Percentiles rank a stretch among this genome's conserved stretches.
These are phyloP conservation scores for Chaetothyriales sp. DNA, from an alignment of 2,329 filamentous ascomycete genomes.

Conservation along the genomic window DNA sequence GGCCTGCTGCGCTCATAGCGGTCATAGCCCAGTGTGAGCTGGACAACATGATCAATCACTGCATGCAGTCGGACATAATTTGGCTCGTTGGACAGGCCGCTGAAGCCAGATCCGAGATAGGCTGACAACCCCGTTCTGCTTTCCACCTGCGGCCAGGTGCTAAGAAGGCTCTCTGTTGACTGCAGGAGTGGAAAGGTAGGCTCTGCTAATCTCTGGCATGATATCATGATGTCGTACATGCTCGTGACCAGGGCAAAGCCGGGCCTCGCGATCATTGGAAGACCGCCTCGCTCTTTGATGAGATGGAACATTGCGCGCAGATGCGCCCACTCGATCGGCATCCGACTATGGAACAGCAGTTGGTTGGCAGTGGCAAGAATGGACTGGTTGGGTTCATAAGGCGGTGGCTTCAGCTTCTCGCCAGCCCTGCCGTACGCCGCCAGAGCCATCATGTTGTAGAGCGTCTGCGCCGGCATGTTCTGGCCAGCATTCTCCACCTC, in stretches of 20 bases:
- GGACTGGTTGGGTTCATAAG: conserved; percentile 1
- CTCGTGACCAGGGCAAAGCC: conserved; percentile 6
- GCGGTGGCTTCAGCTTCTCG: conserved; percentile 3
- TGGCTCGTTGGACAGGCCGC: background rate
- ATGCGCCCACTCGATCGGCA: conserved; percentile 5
- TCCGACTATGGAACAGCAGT: conserved; percentile 6
- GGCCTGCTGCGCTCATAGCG: conserved; percentile 7
- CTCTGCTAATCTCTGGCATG: background rate
- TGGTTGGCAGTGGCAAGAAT: conserved; percentile 3
- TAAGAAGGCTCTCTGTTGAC: background rate
- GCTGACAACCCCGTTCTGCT: background rate
- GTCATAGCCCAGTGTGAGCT: conserved; percentile 3
- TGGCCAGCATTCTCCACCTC: conserved; percentile 3
- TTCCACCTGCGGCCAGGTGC: background rate
- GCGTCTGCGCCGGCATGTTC: conserved; percentile 2
- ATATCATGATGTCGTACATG: conserved; percentile 5
- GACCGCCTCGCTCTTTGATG: conserved; percentile 6
- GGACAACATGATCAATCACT: background rate
- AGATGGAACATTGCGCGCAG: conserved; percentile 4
- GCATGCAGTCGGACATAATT: background rate
- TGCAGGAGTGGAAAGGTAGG: conserved; percentile 1
- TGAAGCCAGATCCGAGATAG: background rate
- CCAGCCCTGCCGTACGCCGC: conserved; percentile 3
- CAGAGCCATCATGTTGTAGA: conserved; percentile 6
- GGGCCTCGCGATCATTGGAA: conserved; percentile 4